phyloP scores from a whole-genome alignment of 139 green algal species.

The Chlorella sorokiniana region DNA sequence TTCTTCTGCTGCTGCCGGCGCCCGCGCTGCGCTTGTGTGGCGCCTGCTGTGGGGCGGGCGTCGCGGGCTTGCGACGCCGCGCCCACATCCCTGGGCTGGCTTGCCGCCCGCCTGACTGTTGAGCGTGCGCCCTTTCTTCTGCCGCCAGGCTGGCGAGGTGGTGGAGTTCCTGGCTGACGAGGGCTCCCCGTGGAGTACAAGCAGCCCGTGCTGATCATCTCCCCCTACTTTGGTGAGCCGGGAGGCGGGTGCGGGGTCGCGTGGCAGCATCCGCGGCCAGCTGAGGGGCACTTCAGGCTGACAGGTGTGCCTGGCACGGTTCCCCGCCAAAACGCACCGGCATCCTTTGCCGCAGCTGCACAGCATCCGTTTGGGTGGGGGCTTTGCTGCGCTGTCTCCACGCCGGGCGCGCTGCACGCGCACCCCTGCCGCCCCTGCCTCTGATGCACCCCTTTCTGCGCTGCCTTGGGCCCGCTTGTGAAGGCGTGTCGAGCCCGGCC shows the following conservation, averaged over 20 bases:
- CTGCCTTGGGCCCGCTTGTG: not conserved
- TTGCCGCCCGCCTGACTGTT: not conserved
- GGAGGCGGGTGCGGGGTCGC: not conserved
- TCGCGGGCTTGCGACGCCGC: too few relatives aligned
- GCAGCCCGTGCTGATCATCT: slow-evolving; percentile 49
- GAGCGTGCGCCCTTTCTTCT: not conserved
- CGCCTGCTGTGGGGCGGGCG: too few relatives aligned
- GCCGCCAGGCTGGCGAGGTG: slow-evolving; percentile 80
- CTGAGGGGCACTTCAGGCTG: too few relatives aligned
- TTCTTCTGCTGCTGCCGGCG: slow-evolving; percentile 1
- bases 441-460: not conserved
- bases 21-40: too few relatives aligned
- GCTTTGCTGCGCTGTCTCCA: not conserved
- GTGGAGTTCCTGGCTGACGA: slow-evolving; percentile 79
- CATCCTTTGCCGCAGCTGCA: too few relatives aligned
- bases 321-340: too few relatives aligned
- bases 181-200: slow-evolving; percentile 84
- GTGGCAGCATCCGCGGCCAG: too few relatives aligned
- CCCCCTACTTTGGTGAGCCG: slow-evolving; percentile 27
- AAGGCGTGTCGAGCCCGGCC: slow-evolving; percentile 5
- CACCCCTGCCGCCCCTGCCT: not conserved
- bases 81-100: not conserved
- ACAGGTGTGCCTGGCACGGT: too few relatives aligned
- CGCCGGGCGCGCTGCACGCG: not conserved
- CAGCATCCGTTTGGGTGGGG: too few relatives aligned